Conservation (phyloP, 2,329 filamentous ascomycete species). For the Hymenotorrendiella dingleyae region DNA sequence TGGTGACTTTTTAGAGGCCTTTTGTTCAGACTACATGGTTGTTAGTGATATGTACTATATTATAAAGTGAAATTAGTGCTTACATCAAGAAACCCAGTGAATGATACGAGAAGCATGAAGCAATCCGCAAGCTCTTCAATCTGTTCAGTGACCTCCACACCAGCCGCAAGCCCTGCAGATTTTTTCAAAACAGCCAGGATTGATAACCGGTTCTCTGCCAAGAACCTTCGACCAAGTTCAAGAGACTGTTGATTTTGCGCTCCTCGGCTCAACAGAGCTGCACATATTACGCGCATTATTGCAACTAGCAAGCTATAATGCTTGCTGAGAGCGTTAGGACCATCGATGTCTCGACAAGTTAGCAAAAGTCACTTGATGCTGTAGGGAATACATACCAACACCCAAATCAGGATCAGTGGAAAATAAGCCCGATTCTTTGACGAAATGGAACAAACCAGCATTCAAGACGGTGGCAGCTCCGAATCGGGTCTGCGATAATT, state of each 20-base stretch:
- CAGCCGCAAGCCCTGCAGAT: constrained; percentile 67
- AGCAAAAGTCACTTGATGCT: constrained; percentile 2
- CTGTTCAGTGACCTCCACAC: constrained; percentile 42
- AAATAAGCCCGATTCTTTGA: constrained; percentile 82
- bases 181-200: constrained; percentile 89
- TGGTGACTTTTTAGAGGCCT: constrained; percentile 20
- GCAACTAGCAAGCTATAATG: constrained; percentile 73
- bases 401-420: constrained; percentile 88
- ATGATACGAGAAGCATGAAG: constrained; percentile 74
- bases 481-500: constrained; percentile 75
- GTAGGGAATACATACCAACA: constrained; percentile 44
- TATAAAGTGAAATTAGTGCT: constrained; percentile 28
- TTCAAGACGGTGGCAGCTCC: constrained; percentile 86
- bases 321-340: constrained; percentile 24
- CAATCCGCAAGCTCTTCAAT: constrained; percentile 77
- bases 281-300: constrained; percentile 74
- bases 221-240: constrained; percentile 70
- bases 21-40: constrained; percentile 42
- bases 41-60: constrained; percentile 8
- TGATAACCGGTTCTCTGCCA: constrained; percentile 74
- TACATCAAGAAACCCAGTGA: constrained; percentile 84
- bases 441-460: constrained; percentile 75
- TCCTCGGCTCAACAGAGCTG: constrained; percentile 75
- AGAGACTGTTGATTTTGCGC: constrained; percentile 69
- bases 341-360: constrained; percentile 26